Evolutionary conservation across 2,329 filamentous ascomycete species (phyloP), one percentile per base, ranked within the genome.

Genomic region (Myotisia sp.): DNA sequence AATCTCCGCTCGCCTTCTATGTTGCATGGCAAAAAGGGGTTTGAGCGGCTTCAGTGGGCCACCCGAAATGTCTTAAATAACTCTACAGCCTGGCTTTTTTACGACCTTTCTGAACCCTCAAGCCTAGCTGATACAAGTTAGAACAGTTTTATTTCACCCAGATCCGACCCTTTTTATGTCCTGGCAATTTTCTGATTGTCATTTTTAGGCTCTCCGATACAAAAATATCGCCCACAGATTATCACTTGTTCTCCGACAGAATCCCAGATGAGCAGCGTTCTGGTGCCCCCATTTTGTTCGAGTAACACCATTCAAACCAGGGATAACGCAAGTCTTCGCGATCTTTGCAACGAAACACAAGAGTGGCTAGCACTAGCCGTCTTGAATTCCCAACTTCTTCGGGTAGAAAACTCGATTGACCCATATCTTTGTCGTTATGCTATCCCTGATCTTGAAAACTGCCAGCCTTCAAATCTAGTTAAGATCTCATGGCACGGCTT

Each of bases 11-110:
- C 68, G 4, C 70, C 76, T 1, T 76, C 76, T 0, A 93, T 93
- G 82, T 54, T 83, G 5, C 77, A 76, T 35, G 85, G 85, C 3
- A 90, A 84, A 53, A 85, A 79, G 43, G 79, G 76, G 0, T 93
- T 92, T 48, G 77, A 86, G 42, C 67, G 83, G 29, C 62, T 93
- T 9, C 54, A 77, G 5, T 81, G 81, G 65, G 83, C 84, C 9
- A 84, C 76, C 53, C 76, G 78, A 46, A 82, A 84, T 42, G 82
- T 83, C 14, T 63, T 94, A 14, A 71, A 68, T 31, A 58, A 66
- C 28, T 72, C 76, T 1, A 48, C 77, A 14, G 71, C 71, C 1
- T 94, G 87, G 85, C 60, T 95, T 0, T 86, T 90, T 47, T 77
- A 68, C 48, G 78, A 85, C 46, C 53, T 76, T 13, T 43, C 45